Conservation (phyloP, 805 yeast species). For the Candida oleophila region DNA sequence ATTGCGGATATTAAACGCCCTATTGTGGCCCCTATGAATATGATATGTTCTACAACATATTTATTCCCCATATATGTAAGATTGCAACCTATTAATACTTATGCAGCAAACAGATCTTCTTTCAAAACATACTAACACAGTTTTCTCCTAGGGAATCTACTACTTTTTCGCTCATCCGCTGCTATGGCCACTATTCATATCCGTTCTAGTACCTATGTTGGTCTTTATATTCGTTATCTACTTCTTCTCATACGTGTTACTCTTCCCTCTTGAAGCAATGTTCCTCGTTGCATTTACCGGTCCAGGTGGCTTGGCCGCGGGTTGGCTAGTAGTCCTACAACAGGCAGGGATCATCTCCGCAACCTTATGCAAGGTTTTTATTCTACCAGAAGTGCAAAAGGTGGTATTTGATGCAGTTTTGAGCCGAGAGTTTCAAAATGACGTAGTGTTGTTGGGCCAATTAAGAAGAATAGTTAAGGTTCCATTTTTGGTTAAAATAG, state of each 20-base stretch:
- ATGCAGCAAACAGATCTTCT: no score
- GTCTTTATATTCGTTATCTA: constrained; percentile 37
- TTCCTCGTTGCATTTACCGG: constrained; percentile 45
- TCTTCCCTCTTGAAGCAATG: constrained; percentile 47
- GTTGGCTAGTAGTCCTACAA: constrained; percentile 45
- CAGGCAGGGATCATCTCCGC: constrained; percentile 42
- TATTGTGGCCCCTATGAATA: constrained; percentile 1
- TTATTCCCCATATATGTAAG: constrained; percentile 3
- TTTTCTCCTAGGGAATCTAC: constrained; percentile 41
- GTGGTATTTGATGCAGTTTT: constrained; percentile 49
- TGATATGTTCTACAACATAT: constrained; percentile 1
- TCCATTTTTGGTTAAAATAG: constrained; percentile 29
- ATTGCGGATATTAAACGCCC: not conserved
- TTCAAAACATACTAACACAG: no score
- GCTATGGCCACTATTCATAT: constrained; percentile 47
- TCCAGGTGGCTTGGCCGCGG: constrained; percentile 49
- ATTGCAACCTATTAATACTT: no score
- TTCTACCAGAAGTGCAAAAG: constrained; percentile 49
- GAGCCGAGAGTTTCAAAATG: constrained; percentile 44
- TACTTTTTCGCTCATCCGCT: constrained; percentile 41
- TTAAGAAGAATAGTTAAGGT: constrained; percentile 27
- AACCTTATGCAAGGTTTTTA: constrained; percentile 37
- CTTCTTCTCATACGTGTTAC: constrained; percentile 28
- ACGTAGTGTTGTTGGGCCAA: constrained; percentile 41
- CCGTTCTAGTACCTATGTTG: constrained; percentile 46